Conservation (phyloP, 345 rosid species). For the Gynandropsis gynandra region DNA sequence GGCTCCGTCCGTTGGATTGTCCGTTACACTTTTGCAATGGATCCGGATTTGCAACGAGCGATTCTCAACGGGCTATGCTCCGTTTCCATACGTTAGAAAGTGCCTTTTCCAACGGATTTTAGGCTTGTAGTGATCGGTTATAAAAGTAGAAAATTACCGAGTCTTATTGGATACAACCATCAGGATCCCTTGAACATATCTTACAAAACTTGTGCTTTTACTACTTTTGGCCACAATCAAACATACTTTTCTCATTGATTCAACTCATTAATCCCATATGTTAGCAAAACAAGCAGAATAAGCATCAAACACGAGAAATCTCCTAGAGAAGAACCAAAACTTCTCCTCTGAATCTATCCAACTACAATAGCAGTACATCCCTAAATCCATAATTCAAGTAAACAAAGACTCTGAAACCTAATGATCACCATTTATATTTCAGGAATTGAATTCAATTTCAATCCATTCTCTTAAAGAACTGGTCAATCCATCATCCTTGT, state of each 20-base stretch:
- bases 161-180: neutral
- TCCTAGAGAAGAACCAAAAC: neutral
- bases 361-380: neutral
- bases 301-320: conserved; percentile 25
- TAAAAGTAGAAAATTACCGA: neutral
- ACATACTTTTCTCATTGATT: too few relatives aligned
- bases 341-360: neutral
- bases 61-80: too few relatives aligned
- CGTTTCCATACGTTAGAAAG: too few relatives aligned
- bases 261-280: too few relatives aligned
- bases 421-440: neutral
- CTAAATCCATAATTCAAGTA: conserved; percentile 12
- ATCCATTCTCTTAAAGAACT: neutral
- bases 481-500: conserved; percentile 19
- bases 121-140: too few relatives aligned
- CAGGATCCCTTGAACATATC: conserved; percentile 34
- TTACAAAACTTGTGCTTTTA: conserved; percentile 64
- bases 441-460: too few relatives aligned
- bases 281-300: too few relatives aligned
- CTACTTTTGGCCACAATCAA: conserved; percentile 40
- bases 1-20: too few relatives aligned
- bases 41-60: too few relatives aligned
- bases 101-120: too few relatives aligned
- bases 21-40: too few relatives aligned
- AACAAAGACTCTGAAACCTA: neutral